These are phyloP conservation scores for Amauroascus niger DNA, from an alignment of 2,329 filamentous ascomycete genomes.

Conservation along the genomic window DNA sequence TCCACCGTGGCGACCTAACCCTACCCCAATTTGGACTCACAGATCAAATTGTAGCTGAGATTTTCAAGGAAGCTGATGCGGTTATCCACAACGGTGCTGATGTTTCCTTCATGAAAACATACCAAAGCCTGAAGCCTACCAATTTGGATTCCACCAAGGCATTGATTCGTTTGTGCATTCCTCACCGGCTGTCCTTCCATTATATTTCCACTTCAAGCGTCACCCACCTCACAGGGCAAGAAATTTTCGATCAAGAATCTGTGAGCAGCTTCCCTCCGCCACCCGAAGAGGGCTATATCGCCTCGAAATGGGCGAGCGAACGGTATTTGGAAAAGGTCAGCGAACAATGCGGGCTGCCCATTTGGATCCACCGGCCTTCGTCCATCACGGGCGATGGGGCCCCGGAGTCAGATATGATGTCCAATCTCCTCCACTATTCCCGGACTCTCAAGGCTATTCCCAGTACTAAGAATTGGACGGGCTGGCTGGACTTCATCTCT, in stretches of 20 bases:
- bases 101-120: conserved; percentile 24
- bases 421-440: conserved; percentile 13
- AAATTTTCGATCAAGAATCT: conserved; percentile 18
- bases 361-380: conserved; percentile 14
- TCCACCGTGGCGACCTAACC: conserved; percentile 33
- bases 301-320: conserved; percentile 36
- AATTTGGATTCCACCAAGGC: conserved; percentile 24
- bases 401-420: conserved; percentile 13
- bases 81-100: conserved; percentile 49
- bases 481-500: conserved; percentile 13
- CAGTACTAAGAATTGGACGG: conserved; percentile 5
- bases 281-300: conserved; percentile 29
- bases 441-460: conserved; percentile 10
- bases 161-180: conserved; percentile 18
- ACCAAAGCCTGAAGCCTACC: conserved; percentile 19
- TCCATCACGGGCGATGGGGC: conserved; percentile 12
- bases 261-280: conserved; percentile 15
- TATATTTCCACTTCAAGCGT: conserved; percentile 31
- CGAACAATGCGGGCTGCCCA: neutral
- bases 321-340: conserved; percentile 25
- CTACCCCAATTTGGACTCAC: conserved; percentile 33
- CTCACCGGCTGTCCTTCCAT: conserved; percentile 23
- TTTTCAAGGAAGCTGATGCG: conserved; percentile 32
- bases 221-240: no score
- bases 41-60: conserved; percentile 20